Percentiles rank a stretch among this genome's conserved stretches.
These are phyloP conservation scores for Phytopythium sindhum DNA, from an alignment of 352 stramenopile genomes.

Conservation along the genomic window DNA sequence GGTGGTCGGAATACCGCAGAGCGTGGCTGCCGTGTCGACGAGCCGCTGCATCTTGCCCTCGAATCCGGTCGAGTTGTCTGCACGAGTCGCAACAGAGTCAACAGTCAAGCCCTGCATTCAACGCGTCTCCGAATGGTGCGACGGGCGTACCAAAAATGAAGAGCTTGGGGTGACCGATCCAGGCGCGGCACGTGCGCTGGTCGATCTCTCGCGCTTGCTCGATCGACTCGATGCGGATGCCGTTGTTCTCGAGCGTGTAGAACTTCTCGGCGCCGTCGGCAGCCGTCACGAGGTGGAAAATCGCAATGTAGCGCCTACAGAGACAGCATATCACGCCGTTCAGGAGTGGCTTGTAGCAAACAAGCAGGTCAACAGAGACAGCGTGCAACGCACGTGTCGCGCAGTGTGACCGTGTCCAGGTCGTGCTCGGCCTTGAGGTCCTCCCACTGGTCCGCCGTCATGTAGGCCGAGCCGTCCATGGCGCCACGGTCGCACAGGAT, in stretches of 20 bases:
- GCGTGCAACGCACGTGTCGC: constrained; percentile 53
- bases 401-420: constrained; percentile 81
- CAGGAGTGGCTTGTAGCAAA: background rate
- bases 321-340: background rate
- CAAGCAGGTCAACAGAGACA: background rate
- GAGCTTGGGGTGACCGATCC: constrained; percentile 84
- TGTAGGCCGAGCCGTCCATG: constrained; percentile 96
- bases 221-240: constrained; percentile 91
- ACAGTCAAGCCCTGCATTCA: background rate
- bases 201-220: constrained; percentile 91
- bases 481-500: constrained; percentile 95
- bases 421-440: constrained; percentile 76
- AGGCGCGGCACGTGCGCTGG: constrained; percentile 63
- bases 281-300: constrained; percentile 89
- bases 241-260: constrained; percentile 98
- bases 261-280: constrained; percentile 93
- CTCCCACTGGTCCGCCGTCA: constrained; percentile 88
- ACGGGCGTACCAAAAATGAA: constrained; percentile 65
- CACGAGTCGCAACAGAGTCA: background rate
- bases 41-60: constrained; percentile 88
- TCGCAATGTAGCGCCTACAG: constrained; percentile 77
- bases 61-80: constrained; percentile 83
- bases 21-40: constrained; percentile 63
- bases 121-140: background rate
- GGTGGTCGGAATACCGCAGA: constrained; percentile 76